Base-by-base conservation (phyloP, 139 green algal genomes). In the Pleodorina starrii region DNA sequence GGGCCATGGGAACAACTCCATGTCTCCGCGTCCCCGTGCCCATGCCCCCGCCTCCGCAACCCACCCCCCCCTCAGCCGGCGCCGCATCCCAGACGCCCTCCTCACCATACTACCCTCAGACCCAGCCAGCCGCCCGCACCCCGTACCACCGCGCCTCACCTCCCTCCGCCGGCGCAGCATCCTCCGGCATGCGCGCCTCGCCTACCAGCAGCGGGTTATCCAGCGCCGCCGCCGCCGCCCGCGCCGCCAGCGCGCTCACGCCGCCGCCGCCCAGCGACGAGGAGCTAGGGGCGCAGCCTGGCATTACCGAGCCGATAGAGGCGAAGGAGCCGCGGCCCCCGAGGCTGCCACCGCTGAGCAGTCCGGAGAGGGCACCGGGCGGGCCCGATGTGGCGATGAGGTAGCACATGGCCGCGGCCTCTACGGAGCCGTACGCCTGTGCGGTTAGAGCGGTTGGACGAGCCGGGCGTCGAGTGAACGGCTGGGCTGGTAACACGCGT, bases 341-440 rank as follows among this genome's bases (percentile, higher is more conserved):
- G 48, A 40, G 4, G 40, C 48, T 7, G 76, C n/a, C 21, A n/a
- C 35, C 29, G 19, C 32, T 21, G 9, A 12, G 2, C 16, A 72
- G 75, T 50, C 77, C 54, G 25, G 87, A 29, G 2, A 91, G 57
- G 27, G 42, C 54, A 11, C 38, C 79, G 38, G 66, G 40, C 57
- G 80, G 86, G 27, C 63, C 79, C 17, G 78, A 35, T 1, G 95
- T 94, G n/a, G 95, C 95, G 17, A 99, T 85, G 35, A 94, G 51
- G 80, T 97, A 93, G 93, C 97, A 99, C 97, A 99, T 99, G 80
- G 95, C 94, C 0, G 96, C 94, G 2, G 97, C 95, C 88, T 99
- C 97, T 6, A 91, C 75, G 7, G 94, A 79, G 19, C 97, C 97
- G 78, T 97, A 98, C 0, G 80, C 80, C 80, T 86, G 80, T 57